phyloP scores from a whole-genome alignment of 768 basidiomycete genomes.

The Holtermanniella nyarrowii region DNA sequence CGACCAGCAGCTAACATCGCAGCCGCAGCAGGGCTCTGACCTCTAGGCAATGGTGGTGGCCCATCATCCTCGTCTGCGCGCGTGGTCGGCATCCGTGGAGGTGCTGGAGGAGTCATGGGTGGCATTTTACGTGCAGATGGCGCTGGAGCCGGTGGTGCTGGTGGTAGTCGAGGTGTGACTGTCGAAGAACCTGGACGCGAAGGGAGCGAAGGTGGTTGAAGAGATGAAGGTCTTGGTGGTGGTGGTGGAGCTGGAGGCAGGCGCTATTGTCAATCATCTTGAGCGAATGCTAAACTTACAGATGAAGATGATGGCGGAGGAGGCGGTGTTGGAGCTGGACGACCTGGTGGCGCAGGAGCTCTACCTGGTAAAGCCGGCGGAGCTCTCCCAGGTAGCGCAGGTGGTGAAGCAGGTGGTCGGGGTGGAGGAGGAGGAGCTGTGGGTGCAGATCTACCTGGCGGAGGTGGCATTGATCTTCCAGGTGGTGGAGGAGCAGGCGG shows the following conservation, averaged over 20 bases:
- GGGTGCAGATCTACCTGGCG: slow-evolving; percentile 9
- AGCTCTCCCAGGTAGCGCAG: slow-evolving; percentile 10
- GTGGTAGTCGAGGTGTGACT: slow-evolving; percentile 18
- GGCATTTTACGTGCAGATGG: slow-evolving; percentile 16
- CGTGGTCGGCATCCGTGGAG: neutral
- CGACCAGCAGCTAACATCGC: neutral
- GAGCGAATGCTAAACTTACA: slow-evolving; percentile 3
- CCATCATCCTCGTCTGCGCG: slow-evolving; percentile 4
- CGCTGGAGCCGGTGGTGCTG: slow-evolving; percentile 35
- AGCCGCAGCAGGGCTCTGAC: slow-evolving; percentile 6
- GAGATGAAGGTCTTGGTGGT: slow-evolving; percentile 17
- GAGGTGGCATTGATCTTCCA: slow-evolving; percentile 37
- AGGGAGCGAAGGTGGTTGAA: neutral
- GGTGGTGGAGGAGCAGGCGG: slow-evolving; percentile 15
- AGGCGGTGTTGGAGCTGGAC: slow-evolving; percentile 12
- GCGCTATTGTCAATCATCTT: slow-evolving; percentile 1
- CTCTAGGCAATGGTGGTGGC: slow-evolving; percentile 7
- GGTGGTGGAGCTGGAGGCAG: slow-evolving; percentile 24
- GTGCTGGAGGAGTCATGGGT: slow-evolving; percentile 9
- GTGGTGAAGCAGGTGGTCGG: slow-evolving; percentile 1
- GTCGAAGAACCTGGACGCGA: too few species aligned
- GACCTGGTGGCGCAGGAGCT: slow-evolving; percentile 10
- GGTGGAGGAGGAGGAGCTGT: slow-evolving; percentile 5
- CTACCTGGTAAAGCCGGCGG: slow-evolving; percentile 6
- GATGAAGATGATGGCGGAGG: slow-evolving; percentile 7